A percentile compares a stretch with the other conserved stretches of the same genome.
Conservation (phyloP, 768 basidiomycete species). For the Mycena haematopus region DNA sequence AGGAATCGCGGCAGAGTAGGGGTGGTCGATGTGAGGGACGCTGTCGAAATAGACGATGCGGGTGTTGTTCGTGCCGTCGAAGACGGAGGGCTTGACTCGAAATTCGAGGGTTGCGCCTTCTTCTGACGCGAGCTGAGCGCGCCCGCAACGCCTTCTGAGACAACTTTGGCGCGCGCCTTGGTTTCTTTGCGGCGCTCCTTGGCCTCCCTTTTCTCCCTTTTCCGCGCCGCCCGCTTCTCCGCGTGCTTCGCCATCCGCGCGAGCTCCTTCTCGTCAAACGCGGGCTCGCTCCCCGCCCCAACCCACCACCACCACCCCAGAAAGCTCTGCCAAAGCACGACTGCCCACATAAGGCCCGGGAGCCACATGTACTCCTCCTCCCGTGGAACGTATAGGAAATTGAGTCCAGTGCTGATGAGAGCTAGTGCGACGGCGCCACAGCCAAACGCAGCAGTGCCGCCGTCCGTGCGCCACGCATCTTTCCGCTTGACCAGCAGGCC, state of each 20-base stretch:
- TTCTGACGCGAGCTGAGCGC: constrained; percentile 44
- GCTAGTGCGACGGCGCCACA: constrained; percentile 85
- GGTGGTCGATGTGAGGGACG: constrained; percentile 22
- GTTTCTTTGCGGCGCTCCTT: constrained; percentile 56
- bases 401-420: constrained; percentile 80
- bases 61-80: constrained; percentile 9
- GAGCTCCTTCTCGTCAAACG: constrained; percentile 58
- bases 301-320: constrained; percentile 99
- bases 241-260: constrained; percentile 65
- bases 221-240: constrained; percentile 60
- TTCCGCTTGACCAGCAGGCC: constrained; percentile 88
- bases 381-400: constrained; percentile 84
- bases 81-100: constrained; percentile 14
- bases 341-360: constrained; percentile 86
- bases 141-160: constrained; percentile 65
- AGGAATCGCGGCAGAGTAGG: constrained; percentile 42
- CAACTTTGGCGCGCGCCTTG: constrained; percentile 57
- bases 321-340: constrained; percentile 97
- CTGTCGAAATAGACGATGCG: constrained; percentile 24
- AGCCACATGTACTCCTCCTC: constrained; percentile 93
- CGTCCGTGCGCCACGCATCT: constrained; percentile 95
- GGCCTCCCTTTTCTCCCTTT: constrained; percentile 40
- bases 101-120: not conserved
- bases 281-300: constrained; percentile 84
- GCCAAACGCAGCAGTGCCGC: constrained; percentile 95